Base-by-base conservation (phyloP, 148 eudicot species). In the Camellia sinensis region DNA sequence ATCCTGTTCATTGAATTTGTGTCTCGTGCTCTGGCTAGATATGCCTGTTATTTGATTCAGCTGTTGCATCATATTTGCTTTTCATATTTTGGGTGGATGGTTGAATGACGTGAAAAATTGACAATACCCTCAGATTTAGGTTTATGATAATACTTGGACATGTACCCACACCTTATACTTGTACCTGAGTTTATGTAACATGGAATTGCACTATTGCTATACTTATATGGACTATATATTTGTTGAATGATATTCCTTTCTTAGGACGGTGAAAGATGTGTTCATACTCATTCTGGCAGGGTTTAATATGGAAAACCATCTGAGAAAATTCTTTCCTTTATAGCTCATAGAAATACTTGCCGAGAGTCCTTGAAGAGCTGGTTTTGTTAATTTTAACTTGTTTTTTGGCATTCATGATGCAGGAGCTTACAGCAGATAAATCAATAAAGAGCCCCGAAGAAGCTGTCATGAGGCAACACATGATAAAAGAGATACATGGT, bases 381-480 rank as follows among this genome's bases (percentile, higher is more conserved):
- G 40, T 15, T 57, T 15, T 37, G 11, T 69, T 15, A 22, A 48
- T 0, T 46, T 40, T 19, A 21, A 15, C 54, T 4, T 18, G 15
- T 73, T 40, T 19, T 29, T 29, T 29, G 37, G 37, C 37, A 29
- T 29, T 57, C 48, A 48, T 77, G 21, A 21, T 70, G 84, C 91
- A 91, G 94, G 98, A 95, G 65, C 75, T 85, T 78, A 90, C 83
- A 71, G 86, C 92, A 18, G 97, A 95, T 85, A 85, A 79, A 60
- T 83, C 92, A 56, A 70, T 90, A 62, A 84, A 81, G 82, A 79
- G 73, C 67, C 91, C 95, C 1, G 97, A 89, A 81, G 93, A 85
- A 84, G 70, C 80, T 2, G 81, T 91, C 19, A 78, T 78, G 82
- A 88, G 87, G 85, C 84, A 89, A 71, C 91, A 90, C 52, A 90